Base-by-base conservation (phyloP, 495 filamentous ascomycete species). In the Penicillium nucicola region DNA sequence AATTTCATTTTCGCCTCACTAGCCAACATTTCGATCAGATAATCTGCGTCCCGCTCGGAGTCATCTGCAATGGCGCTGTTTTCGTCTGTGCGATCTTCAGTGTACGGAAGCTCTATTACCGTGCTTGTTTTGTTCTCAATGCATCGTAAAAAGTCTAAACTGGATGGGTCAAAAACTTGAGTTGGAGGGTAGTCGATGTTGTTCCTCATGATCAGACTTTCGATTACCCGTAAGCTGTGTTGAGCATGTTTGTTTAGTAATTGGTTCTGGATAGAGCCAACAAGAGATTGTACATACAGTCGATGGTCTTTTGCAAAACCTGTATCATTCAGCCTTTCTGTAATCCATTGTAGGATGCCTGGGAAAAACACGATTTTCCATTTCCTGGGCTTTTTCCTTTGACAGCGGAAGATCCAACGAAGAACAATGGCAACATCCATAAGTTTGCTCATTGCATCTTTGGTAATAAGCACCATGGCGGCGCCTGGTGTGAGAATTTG, bases 401-500 rank as follows among this genome's bases (percentile, higher is more conserved):
- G 19, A 18, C 44, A 55, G 3, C 60, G 53, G n/a, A 37, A 37
- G 43, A 86, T 86, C 83, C 83, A 88, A 1, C 66, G 60, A 4
- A 89, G 52, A n/a, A 87, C 69, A 4, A 76, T 62, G 10, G 70
- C 59, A 3, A 81, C 69, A 34, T 66, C 74, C 3, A 69, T 57
- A 1, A 80, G 77, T 18, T 84, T 76, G 13, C 0, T 69, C 68
- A 46, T 82, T 53, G 86, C 77, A 47, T 84, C 85, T 31, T 86
- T 83, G 0, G 85, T 85, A 5, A 90, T 56, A 0, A 89, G 62
- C 18, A 28, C 7, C 25, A 85, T 77, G 1, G 74, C 81, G 5
- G 68, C 64, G 5, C 85, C 83, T 20, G 68, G 59, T 6, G 81
- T 79, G 42, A 89, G 86, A 3, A 89, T 57, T 2, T 79, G 75